Evolutionary conservation across 306 rosid genomes (phyloP), one percentile per base, ranked within the genome.

Genomic region (Prunus persica): DNA sequence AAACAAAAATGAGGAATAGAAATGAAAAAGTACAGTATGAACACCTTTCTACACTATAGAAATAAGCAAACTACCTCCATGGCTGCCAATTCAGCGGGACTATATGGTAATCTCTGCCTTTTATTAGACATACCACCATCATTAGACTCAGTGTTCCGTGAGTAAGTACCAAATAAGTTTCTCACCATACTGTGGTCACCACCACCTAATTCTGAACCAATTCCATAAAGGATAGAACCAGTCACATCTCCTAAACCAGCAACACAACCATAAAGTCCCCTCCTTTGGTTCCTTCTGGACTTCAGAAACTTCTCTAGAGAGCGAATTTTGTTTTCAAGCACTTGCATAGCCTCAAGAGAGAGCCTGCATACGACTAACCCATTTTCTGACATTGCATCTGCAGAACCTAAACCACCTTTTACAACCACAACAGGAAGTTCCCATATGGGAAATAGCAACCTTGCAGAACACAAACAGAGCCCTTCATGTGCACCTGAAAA

Each of bases 401-500:
- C 67, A 55, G 91, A 90, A 85, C 88, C 89, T 69, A 84, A 65
- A 70, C 74, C 74, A 46, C 97, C 90, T 80, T 88, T 95, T 62
- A 87, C 83, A 76, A 85, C 86, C 92, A 92, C 75, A 18, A 92
- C 86, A 82, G 97, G 99, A 84, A 95, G 97, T 80, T 95, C 97
- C 99, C 99, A 95, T 45, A 92, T 82, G 63, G 99, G 99, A 77
- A 89, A 92, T 76, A 95, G 99, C 72, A 95, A 80, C 87, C 99
- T 90, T 58, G 97, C 84, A 9, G 97, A 84, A 75, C 97, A 95
- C 86, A 95, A 83, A 83, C 97, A 95, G 69, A 95, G 99, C 79
- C 97, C 99, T 81, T 95, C 97, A 83, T 95, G 97, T 74, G 97
- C 97, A 43, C 96, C 99, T 79, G 99, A 95, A 86, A 95, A 95